Conservation (phyloP, 2,329 filamentous ascomycete genomes). For the Botrytis hyacinthi region DNA sequence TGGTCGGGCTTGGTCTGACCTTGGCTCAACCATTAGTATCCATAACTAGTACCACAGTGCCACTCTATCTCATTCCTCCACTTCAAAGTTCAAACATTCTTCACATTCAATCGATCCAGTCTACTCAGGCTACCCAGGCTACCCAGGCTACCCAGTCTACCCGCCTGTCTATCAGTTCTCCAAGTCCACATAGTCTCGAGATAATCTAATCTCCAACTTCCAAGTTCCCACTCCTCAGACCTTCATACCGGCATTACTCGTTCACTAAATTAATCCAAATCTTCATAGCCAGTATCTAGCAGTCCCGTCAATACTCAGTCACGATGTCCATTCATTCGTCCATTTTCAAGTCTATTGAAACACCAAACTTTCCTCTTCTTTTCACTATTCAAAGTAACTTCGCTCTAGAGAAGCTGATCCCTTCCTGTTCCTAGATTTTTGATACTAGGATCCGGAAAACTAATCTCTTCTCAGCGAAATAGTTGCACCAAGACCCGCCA, state of each 20-base stretch:
- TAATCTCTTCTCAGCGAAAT: background rate
- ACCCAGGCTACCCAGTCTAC: background rate
- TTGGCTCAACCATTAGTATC: constrained; percentile 1
- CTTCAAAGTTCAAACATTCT: background rate
- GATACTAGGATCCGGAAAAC: background rate
- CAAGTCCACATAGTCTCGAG: background rate
- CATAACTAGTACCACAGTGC: background rate
- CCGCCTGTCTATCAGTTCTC: background rate
- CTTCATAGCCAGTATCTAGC: background rate
- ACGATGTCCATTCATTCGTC: background rate
- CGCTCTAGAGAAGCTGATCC: background rate
- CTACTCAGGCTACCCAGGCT: background rate
- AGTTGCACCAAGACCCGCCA: background rate
- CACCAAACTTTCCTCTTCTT: background rate
- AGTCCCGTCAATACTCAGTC: background rate
- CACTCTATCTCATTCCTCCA: background rate
- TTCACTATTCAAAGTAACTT: background rate
- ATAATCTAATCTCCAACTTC: background rate
- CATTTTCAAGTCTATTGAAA: background rate
- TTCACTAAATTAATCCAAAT: background rate
- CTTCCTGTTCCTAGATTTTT: constrained; percentile 10
- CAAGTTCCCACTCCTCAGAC: background rate
- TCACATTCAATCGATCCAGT: background rate
- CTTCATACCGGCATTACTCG: background rate
- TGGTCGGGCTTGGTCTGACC: background rate